Conservation (phyloP, 1,284 basidiomycete species). For the Irpex sp. region DNA sequence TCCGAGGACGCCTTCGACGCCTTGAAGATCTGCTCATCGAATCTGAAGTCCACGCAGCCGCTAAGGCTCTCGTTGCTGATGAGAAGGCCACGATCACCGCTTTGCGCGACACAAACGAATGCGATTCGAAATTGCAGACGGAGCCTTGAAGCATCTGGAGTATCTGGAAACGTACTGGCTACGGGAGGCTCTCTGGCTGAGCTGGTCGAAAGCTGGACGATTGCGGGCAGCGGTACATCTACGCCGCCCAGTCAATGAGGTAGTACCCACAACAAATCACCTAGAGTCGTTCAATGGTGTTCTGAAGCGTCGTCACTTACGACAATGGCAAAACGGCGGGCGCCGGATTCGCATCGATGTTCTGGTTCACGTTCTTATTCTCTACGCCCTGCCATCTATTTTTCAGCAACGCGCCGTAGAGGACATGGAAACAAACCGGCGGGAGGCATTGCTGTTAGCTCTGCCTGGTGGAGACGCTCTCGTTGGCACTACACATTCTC, state of each 20-base stretch:
- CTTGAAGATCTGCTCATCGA: conserved; percentile 2
- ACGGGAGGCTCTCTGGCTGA: conserved; percentile 22
- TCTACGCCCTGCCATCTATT: not conserved
- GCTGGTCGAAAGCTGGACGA: conserved; percentile 29
- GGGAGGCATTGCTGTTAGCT: not conserved
- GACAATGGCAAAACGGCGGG: not conserved
- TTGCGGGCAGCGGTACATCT: conserved; percentile 20
- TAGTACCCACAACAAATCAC: conserved; percentile 37
- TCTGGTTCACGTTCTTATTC: not conserved
- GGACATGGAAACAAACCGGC: not conserved
- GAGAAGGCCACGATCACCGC: not conserved
- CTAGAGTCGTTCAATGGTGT: conserved; percentile 37
- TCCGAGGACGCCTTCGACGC: not conserved
- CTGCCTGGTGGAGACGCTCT: not conserved
- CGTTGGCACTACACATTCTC: no score
- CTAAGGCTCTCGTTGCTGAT: not conserved
- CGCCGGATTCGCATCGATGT: conserved; percentile 2
- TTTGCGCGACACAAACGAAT: no score
- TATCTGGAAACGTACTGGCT: no score
- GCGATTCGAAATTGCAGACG: no score
- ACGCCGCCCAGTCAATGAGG: conserved; percentile 19
- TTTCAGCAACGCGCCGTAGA: not conserved
- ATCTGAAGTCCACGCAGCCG: not conserved
- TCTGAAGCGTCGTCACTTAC: not conserved
- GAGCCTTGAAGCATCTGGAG: no score